Conservation (phyloP, 2,329 filamentous ascomycete genomes). For the Cladosporium sp. region DNA sequence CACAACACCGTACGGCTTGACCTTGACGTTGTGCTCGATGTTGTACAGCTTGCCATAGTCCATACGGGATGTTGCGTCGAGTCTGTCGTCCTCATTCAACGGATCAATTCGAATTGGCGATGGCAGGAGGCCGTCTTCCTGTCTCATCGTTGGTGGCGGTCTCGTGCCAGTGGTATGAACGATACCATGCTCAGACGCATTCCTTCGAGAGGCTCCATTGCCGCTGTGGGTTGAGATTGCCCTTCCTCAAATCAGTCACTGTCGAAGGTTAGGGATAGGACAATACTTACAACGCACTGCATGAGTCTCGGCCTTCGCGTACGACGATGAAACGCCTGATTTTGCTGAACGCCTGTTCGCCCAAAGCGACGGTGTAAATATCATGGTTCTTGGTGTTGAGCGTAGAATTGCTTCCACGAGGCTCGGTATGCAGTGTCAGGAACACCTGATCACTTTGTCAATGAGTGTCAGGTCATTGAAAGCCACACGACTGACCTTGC, state of each 20-base stretch:
- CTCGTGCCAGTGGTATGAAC: conserved; percentile 1
- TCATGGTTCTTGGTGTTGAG: not conserved
- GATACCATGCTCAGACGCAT: conserved; percentile 10
- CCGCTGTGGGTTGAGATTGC: conserved; percentile 20
- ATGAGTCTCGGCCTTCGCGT: not conserved
- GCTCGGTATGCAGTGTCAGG: conserved; percentile 17
- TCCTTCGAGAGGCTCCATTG: conserved; percentile 12
- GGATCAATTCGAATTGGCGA: conserved; percentile 2
- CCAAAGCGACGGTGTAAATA: not conserved
- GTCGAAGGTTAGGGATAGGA: not conserved
- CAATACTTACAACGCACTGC: not conserved
- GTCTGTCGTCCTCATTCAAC: not conserved
- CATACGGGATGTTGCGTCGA: conserved; percentile 7
- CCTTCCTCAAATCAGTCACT: not conserved
- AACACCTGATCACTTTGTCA: conserved; percentile 13
- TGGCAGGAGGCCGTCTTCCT: not conserved
- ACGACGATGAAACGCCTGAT: conserved; percentile 13
- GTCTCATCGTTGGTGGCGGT: not conserved
- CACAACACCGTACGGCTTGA: conserved; percentile 6
- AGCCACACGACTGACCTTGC: not conserved
- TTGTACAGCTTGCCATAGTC: conserved; percentile 12
- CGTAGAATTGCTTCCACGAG: conserved; percentile 11
- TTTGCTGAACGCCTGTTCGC: conserved; percentile 2
- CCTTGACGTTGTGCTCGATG: conserved; percentile 13
- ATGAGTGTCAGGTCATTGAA: not conserved